A percentile compares a stretch with the other conserved stretches of the same genome.
These are phyloP conservation scores for Starmerella powellii DNA, from an alignment of 805 yeast species.

Conservation along the genomic window DNA sequence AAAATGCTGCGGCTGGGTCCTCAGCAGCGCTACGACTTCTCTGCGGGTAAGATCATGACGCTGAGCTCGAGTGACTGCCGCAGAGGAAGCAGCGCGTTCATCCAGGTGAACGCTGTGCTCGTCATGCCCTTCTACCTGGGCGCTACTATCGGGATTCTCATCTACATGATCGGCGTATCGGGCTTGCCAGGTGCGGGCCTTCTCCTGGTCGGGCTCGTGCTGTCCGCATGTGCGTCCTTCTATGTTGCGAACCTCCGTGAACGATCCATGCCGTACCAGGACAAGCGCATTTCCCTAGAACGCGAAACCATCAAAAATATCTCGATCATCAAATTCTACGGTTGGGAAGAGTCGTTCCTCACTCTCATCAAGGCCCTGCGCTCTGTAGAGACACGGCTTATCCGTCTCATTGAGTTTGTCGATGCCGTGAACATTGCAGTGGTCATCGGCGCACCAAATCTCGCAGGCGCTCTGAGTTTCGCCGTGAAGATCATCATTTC, in stretches of 20 bases:
- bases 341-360: constrained; percentile 78
- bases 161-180: constrained; percentile 57
- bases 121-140: constrained; percentile 13
- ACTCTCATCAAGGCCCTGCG: constrained; percentile 31
- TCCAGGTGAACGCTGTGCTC: constrained; percentile 9
- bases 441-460: constrained; percentile 12
- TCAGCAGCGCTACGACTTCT: constrained; percentile 44
- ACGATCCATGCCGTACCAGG: constrained; percentile 40
- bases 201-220: constrained; percentile 26
- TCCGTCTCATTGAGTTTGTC: constrained; percentile 12
- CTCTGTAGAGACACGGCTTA: constrained; percentile 9
- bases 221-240: constrained; percentile 29
- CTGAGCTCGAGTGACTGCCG: constrained; percentile 70
- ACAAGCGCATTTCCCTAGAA: constrained; percentile 57
- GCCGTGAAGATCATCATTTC: constrained; percentile 14
- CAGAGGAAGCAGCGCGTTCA: constrained; percentile 45
- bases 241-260: constrained; percentile 14
- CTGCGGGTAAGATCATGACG: constrained; percentile 61
- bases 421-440: constrained; percentile 12
- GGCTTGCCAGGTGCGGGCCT: constrained; percentile 61
- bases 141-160: constrained; percentile 49
- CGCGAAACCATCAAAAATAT: constrained; percentile 67
- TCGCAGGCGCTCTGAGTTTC: constrained; percentile 16
- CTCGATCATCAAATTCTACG: constrained; percentile 72
- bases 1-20: constrained; percentile 54